Percentiles rank a stretch among this genome's conserved stretches.
Evolutionary conservation across 768 basidiomycete genomes (phyloP).

Genomic region (Phaeotremella fagi): DNA sequence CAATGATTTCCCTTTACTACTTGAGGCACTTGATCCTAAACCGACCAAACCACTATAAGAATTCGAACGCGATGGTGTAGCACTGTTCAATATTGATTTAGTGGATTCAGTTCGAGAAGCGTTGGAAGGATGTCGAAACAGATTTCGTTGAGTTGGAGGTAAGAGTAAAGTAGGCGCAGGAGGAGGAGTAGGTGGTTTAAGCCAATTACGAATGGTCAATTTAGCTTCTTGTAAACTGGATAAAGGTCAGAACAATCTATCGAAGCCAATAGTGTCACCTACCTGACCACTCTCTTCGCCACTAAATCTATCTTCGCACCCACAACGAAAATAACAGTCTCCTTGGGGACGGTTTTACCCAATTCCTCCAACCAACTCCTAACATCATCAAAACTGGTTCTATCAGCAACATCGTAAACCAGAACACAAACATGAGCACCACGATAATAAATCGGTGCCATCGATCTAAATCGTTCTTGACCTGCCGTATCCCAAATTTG

Average conservation of each 20-base stretch:
- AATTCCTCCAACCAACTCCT: constrained; percentile 41
- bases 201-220: constrained; percentile 22
- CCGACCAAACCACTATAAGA: constrained; percentile 22
- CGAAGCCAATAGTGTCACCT: constrained; percentile 2
- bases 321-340: constrained; percentile 40
- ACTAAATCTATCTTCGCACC: constrained; percentile 38
- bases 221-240: constrained; percentile 30
- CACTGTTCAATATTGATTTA: not conserved
- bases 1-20: not conserved
- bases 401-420: constrained; percentile 40
- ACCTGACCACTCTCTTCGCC: constrained; percentile 24
- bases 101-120: constrained; percentile 4
- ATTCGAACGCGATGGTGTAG: constrained; percentile 25
- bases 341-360: constrained; percentile 35
- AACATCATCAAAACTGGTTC: constrained; percentile 38
- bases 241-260: not conserved
- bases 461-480: constrained; percentile 44
- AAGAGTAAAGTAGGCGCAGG: constrained; percentile 13
- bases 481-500: constrained; percentile 48
- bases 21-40: constrained; percentile 4
- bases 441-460: constrained; percentile 46
- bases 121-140: constrained; percentile 18
- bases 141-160: constrained; percentile 8
- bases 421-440: constrained; percentile 42
- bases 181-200: constrained; percentile 24